Base-by-base conservation (phyloP, 371 early-diverging fungal species). In the Mortierella sp. region DNA sequence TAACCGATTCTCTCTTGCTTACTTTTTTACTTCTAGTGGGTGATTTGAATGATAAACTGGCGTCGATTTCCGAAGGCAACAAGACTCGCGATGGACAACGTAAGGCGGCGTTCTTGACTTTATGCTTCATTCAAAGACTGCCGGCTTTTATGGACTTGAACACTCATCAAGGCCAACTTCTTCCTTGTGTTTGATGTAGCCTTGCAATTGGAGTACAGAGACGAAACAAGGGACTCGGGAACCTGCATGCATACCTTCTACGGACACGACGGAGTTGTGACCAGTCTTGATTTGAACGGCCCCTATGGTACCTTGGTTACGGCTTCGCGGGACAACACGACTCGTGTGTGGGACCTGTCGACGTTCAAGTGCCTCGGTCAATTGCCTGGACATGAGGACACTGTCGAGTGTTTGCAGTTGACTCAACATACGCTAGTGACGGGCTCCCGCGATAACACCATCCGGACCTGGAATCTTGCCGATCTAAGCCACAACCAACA, bases 391-490 rank as follows among this genome's bases (percentile, higher is more conserved):
- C 94, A 93, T 74, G 79, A 87, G 24, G 91, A 90, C 31, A 76
- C 88, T 26, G 90, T 94, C 16, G 90, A 94, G 31, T 89, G 94
- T 48, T 88, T 95, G 26, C 96, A 95, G 74, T 84, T 95, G 22
- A 79, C 80, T 29, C 90, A 89, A 22, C 86, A 91, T 58, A 91
- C 87, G 9, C 86, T 96, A 31, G 86, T 96, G 71, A 95, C 96
- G 8, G 96, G 95, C 14, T 90, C 96, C 5, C 92, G 93, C 43
- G 97, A 97, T 76, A 87, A 92, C 63, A 93, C 95, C n/a, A 91
- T 97, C 71, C 90, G 94, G 43, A 92, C 94, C 67, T 97, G 98
- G 98, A 94, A 97, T 73, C 78, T 96, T 16, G 86, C 91, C 16
- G 89, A 89, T 66, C 90, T 91, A 72, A 88, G 85, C 43, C 88